Evolutionary conservation across 306 rosid genomes (phyloP).

Genomic region (apple (Malus domestica)): ASM211411v1 NC_041803.1:19529501-19530000

Average conservation of each 20-base stretch:
- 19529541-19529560: slow-evolving; percentile 31
- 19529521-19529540: slow-evolving; percentile 83
- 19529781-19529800: neutral
- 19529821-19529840: too few relatives aligned
- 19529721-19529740: neutral
- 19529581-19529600: slow-evolving; percentile 7
- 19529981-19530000: too few relatives aligned
- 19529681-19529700: neutral
- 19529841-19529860: too few relatives aligned
- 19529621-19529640: neutral
- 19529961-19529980: too few relatives aligned
- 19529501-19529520: slow-evolving; percentile 44
- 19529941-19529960: too few relatives aligned
- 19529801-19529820: neutral
- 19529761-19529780: neutral
- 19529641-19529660: neutral
- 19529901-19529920: too few relatives aligned
- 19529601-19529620: neutral
- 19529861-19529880: too few relatives aligned
- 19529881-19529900: too few relatives aligned
- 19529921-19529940: too few relatives aligned
- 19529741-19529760: neutral
- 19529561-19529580: neutral
- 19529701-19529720: neutral
- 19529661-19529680: neutral